Evolutionary conservation across 2,329 filamentous ascomycete species (phyloP).

Genomic region (Exserohilum turcica): DNA sequence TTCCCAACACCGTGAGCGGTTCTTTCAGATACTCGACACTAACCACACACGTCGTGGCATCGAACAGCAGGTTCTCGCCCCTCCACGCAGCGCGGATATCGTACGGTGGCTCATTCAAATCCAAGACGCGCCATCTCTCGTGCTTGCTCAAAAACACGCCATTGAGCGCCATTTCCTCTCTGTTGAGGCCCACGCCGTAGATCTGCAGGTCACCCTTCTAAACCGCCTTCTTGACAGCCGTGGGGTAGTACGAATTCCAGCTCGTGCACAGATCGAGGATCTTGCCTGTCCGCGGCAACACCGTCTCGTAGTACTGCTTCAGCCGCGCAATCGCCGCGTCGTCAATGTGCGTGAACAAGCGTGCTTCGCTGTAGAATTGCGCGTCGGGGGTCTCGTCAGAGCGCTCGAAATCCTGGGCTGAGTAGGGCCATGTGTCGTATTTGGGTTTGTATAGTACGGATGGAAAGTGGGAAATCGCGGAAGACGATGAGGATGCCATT

Average conservation of each 20-base stretch:
- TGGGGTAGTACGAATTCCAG: constrained; percentile 57
- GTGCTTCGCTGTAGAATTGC: constrained; percentile 50
- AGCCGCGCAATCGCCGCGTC: constrained; percentile 54
- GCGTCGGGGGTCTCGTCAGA: constrained; percentile 45
- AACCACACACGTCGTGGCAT: constrained; percentile 58
- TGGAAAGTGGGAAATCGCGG: constrained; percentile 10
- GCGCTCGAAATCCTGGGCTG: constrained; percentile 45
- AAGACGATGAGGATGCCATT: constrained; percentile 8
- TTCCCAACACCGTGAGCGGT: constrained; percentile 53
- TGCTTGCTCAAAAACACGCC: constrained; percentile 23
- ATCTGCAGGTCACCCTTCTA: constrained; percentile 46
- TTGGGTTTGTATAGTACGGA: constrained; percentile 22
- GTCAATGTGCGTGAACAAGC: constrained; percentile 62
- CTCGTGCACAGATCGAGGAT: constrained; percentile 59
- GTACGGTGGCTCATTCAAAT: constrained; percentile 52
- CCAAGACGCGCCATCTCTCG: constrained; percentile 43
- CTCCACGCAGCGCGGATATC: constrained; percentile 31
- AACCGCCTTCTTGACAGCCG: constrained; percentile 36
- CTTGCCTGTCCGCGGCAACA: constrained; percentile 49
- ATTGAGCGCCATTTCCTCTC: constrained; percentile 53
- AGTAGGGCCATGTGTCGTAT: constrained; percentile 30
- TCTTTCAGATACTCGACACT: constrained; percentile 58
- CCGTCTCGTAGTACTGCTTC: constrained; percentile 53
- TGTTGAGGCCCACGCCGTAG: constrained; percentile 57
- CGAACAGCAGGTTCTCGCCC: constrained; percentile 33